Base-by-base conservation (phyloP, 805 yeast species). In the Teunomyces lycoperdinae region DNA sequence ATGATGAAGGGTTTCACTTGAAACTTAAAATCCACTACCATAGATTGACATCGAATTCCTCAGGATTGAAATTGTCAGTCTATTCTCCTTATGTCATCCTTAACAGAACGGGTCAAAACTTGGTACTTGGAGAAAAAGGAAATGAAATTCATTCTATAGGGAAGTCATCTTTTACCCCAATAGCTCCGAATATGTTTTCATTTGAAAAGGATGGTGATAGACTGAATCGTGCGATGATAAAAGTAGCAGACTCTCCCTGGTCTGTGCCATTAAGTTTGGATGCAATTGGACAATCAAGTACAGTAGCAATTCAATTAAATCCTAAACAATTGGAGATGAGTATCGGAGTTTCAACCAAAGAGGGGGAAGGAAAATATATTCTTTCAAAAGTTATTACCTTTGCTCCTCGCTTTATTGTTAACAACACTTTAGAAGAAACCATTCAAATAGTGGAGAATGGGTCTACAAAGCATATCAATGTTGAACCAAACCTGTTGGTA, bases 341-440 rank as follows among this genome's bases (percentile, higher is more conserved):
- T 58, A 68, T 91, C 9, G 98, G 98, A 10, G 66, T 91, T 26
- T 73, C 79, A 27, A 80, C 89, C 9, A 65, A 77, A 0, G 97
- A 90, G 55, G 99, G 98, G 14, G 83, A 81, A 52, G 98, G 97
- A 2, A 83, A 83, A 50, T 92, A 87, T 63, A 77, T 81, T 46
- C 62, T 87, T 51, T 79, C 95, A 0, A 89, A 89, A 58, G 83
- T 91, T 29, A 81, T 94, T 3, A 82, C 87, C 1, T 67, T 94
- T 26, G 73, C 91, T 0, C 99, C 99, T 2, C 74, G 99, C 38
- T 95, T 84, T 58, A 74, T 92, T 29, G 58, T 94, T 29, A 74
- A 80, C 47, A 94, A 90, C 62, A 73, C 75, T 43, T 67, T 86
- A 27, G 71, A 67, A 1, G 78, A 78, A 41, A 74, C 79, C 0